Conservation (phyloP, 805 yeast genomes). For the Ogataea glucozyma region DNA sequence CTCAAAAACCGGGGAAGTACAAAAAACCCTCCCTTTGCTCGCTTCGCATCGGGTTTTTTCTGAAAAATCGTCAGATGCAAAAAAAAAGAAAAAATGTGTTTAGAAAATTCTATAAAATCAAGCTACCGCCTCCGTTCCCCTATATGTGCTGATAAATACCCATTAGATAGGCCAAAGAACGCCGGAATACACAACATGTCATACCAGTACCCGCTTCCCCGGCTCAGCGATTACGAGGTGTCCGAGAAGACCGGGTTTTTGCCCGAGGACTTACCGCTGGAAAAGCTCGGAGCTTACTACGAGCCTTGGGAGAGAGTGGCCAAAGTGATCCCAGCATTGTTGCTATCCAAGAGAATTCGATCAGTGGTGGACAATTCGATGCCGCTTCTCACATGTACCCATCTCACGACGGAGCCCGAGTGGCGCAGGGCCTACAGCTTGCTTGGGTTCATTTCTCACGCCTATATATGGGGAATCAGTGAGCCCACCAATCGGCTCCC, state of each 20-base stretch:
- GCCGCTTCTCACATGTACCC: constrained; percentile 54
- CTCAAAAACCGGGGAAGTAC: too few species aligned
- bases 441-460: constrained; percentile 79
- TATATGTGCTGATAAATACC: too few species aligned
- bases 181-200: constrained; percentile 28
- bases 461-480: constrained; percentile 84
- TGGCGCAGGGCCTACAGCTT: constrained; percentile 80
- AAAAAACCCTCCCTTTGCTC: too few species aligned
- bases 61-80: too few species aligned
- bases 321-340: constrained; percentile 66
- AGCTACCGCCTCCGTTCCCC: too few species aligned
- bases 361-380: constrained; percentile 56
- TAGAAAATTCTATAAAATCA: too few species aligned
- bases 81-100: too few species aligned
- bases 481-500: constrained; percentile 67
- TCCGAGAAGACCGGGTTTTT: constrained; percentile 75
- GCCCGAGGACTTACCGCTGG: constrained; percentile 67
- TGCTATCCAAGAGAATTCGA: constrained; percentile 65
- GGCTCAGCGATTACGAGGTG: constrained; percentile 65
- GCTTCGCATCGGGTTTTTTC: too few species aligned
- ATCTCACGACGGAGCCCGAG: constrained; percentile 48
- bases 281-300: constrained; percentile 57
- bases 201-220: constrained; percentile 43
- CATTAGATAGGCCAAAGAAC: too few species aligned
- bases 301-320: constrained; percentile 78